Evolutionary conservation across 2,329 filamentous ascomycete species (phyloP), one percentile per base, ranked within the genome.

Genomic region (Diaporthe citri): DNA sequence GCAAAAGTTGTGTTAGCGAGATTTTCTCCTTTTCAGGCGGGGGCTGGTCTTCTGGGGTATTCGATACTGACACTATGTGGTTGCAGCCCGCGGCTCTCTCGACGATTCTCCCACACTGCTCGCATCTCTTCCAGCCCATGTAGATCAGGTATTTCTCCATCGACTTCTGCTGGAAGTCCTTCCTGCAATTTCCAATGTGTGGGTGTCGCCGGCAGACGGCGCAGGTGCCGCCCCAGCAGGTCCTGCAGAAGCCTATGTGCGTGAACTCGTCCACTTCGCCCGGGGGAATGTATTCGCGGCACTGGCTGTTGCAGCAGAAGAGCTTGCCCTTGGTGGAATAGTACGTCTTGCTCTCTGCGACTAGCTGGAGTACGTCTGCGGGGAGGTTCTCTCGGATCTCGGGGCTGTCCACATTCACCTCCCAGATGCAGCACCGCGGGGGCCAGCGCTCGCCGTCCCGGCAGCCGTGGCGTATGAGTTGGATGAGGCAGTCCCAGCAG

Each of bases 141-240:
- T 66, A 34, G 0, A 25, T 9, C 9, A 25, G 43, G 6, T n/a
- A 36, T 3, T n/a, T 36, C 43, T 51, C 43, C 28, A 66, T 36
- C 2, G 43, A 22, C 43, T 36, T 51, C 20, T 66, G 20, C 12
- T 51, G 62, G 12, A 36, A 48, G 20, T 66, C 62, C 12, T 36
- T 51, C 20, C 20, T 48, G 31, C 43, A 66, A 1, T 9, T 48
- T 1, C 62, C 43, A 3, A 66, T 13, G 43, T 66, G 62, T 2
- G 60, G 60, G 28, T 66, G 10, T 9, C 28, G 10, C 2, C 41
- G 4, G 41, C 60, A 66, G 17, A 34, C 6, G 60, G 25, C 20
- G 60, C 60, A 66, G 41, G 60, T 66, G 25, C 60, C 60, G 43
- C 41, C 62, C 62, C 62, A 51, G 62, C 62, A 66, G 62, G 9